phyloP scores from a whole-genome alignment of 176 grass and related monocot genomes.

The Saccharum officinarum region DNA sequence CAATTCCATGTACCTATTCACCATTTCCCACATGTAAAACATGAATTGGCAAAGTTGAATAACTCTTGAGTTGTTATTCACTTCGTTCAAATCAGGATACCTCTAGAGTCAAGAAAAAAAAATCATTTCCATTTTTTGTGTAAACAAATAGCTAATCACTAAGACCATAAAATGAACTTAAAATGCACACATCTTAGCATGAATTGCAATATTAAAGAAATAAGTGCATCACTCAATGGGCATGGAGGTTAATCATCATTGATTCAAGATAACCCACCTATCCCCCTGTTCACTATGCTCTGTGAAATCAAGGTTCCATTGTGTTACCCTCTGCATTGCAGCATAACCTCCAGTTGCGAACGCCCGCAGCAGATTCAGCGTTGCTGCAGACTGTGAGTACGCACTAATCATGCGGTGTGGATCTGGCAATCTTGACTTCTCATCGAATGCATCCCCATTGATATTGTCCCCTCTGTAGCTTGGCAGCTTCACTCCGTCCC shows the following conservation, averaged over 20 bases:
- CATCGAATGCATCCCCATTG: conserved; percentile 80
- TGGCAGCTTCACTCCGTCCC: conserved; percentile 81
- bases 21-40: too few species aligned
- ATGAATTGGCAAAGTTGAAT: too few species aligned
- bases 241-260: not conserved
- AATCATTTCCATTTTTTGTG: too few species aligned
- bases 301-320: conserved; percentile 97
- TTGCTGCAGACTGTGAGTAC: conserved; percentile 79
- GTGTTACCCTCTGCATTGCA: conserved; percentile 90
- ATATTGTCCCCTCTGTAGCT: conserved; percentile 95
- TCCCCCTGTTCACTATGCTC: conserved; percentile 84
- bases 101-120: too few species aligned
- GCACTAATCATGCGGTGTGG: conserved; percentile 88
- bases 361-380: conserved; percentile 85
- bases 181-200: conserved; percentile 15
- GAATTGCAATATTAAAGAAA: not conserved
- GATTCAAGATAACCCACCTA: conserved; percentile 49
- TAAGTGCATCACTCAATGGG: not conserved
- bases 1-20: too few species aligned
- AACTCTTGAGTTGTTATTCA: too few species aligned
- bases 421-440: conserved; percentile 75
- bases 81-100: too few species aligned
- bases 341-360: conserved; percentile 93
- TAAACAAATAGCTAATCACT: not conserved
- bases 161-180: not conserved